These are phyloP conservation scores for Emiliania huxleyi DNA, from an alignment of 78 protist species.

Conservation along the genomic window DNA sequence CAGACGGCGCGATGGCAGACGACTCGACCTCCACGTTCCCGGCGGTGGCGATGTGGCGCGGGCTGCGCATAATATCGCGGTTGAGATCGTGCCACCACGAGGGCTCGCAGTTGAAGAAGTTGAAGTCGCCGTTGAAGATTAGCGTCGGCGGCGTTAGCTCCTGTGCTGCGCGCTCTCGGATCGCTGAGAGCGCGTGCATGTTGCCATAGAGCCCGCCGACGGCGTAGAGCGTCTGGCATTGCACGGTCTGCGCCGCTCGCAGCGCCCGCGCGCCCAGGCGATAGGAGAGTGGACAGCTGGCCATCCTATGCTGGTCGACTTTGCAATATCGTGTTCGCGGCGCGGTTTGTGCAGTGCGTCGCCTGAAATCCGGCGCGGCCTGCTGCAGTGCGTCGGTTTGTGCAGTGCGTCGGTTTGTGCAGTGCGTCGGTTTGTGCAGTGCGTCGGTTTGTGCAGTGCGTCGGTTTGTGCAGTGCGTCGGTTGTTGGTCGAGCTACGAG, in stretches of 20 bases:
- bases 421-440: no score
- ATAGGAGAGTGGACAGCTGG: background rate
- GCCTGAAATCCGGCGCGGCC: no score
- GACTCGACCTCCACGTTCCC: background rate
- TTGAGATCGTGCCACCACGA: background rate
- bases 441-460: no score
- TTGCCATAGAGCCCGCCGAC: constrained; percentile 43
- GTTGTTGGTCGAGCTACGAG: no score
- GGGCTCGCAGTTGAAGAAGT: constrained; percentile 24
- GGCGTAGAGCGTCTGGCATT: background rate
- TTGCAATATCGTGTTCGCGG: no score
- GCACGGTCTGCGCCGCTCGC: background rate
- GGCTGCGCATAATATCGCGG: no score
- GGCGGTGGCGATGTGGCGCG: background rate
- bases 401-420: no score
- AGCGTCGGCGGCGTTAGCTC: background rate
- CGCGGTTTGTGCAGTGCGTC: no score
- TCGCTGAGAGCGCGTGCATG: background rate
- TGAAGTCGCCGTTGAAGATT: constrained; percentile 29
- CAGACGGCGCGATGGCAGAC: background rate
- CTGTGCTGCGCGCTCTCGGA: background rate
- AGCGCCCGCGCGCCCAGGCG: background rate
- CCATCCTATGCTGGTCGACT: no score
- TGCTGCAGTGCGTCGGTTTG: no score
- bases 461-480: no score